Base-by-base conservation (phyloP, 208 protist genomes). In the Strigomonas galati region DNA sequence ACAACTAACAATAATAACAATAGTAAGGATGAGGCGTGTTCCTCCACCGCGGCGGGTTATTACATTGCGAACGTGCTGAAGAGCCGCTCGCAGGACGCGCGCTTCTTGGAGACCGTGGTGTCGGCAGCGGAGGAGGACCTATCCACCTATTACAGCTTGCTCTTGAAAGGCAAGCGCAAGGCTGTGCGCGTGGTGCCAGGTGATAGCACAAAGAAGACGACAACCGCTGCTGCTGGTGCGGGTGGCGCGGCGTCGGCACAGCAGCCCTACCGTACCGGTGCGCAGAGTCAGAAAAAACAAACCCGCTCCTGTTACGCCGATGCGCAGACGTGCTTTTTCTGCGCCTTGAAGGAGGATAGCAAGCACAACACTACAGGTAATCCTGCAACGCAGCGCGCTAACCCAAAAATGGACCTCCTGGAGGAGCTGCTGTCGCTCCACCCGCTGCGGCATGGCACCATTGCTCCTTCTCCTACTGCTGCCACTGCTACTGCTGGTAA, bases 391-490 rank as follows among this genome's bases (percentile, higher is more conserved):
- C 35, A 4, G 35, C 35, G 35, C 7, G 35, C 35, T 4, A 4
- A 40, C 35, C 35, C 35, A 10, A 40, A 10, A 28, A 31, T 1
- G 19, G 19, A 2, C 9, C 23, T 0, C 1, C 58, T 23, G 51
- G 40, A 10, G 44, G 5, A 0, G 23, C 49, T 43, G 52, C 24
- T 35, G 27, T 4, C 21, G 64, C 51, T 28, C 59, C 49, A 30
- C 65, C 64, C 23, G 69, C 64, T 27, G 48, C 65, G 53, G 70
- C 58, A 0, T 75, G 70, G 15, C 57, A 62, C 14, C 70, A 67
- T n/a, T n/a, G n/a, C n/a, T n/a, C 44, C 40, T 65, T 17, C 40
- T 66, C 9, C 37, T 23, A n/a, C n/a, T n/a, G n/a, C n/a, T n/a
- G n/a, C n/a, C n/a, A n/a, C n/a, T n/a, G n/a, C n/a, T n/a, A n/a